Evolutionary conservation across 768 basidiomycete species (phyloP).

Genomic region (Tylopilus plumbeoviolaceoides): DNA sequence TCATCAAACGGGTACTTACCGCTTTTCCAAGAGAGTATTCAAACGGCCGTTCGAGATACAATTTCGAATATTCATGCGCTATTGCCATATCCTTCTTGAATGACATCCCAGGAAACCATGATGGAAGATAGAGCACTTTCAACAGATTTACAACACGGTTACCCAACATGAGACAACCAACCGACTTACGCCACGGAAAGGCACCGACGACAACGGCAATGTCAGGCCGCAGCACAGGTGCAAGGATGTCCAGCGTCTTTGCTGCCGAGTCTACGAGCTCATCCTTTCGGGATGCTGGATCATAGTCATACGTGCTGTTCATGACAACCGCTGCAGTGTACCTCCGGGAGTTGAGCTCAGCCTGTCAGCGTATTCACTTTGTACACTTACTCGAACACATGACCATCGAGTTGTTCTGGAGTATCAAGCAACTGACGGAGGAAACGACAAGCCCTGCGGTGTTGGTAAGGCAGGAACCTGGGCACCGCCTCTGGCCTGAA

Average conservation of each 20-base stretch:
- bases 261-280: not conserved
- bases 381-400: not conserved
- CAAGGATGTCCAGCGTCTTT: not conserved
- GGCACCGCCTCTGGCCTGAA: not conserved
- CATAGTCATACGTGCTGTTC: slow-evolving; percentile 2
- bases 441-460: not conserved
- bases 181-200: not conserved
- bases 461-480: not conserved
- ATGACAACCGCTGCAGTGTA: slow-evolving; percentile 4
- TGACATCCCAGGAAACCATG: not conserved
- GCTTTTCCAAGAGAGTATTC: not conserved
- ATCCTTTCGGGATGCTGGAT: slow-evolving; percentile 1
- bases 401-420: not conserved
- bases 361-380: not conserved
- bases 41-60: not conserved
- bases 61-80: not conserved
- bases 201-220: not conserved
- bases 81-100: not conserved
- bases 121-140: not conserved
- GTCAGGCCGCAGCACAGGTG: not conserved
- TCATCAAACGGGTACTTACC: not conserved
- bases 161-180: not conserved
- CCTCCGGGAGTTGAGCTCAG: not conserved
- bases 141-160: too few species aligned
- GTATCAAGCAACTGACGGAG: not conserved